Percentiles rank a stretch among this genome's conserved stretches.
Evolutionary conservation across 192 early-diverging fungal genomes (phyloP).

Genomic region (Rhizophagus sp.): DNA sequence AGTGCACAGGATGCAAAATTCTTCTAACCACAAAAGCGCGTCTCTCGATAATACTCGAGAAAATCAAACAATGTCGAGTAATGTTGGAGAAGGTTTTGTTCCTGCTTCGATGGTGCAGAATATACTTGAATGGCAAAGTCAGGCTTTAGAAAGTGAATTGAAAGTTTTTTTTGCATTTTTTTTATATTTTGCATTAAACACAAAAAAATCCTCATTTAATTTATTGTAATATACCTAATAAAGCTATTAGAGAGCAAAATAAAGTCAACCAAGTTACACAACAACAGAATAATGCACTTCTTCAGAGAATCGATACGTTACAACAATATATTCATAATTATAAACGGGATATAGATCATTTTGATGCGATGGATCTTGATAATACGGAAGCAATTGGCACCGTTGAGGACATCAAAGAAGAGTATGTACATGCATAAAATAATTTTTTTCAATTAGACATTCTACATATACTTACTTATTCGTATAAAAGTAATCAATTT

Average conservation of each 20-base stretch:
- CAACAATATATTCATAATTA: neutral
- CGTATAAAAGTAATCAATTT: neutral
- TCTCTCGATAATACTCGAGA: neutral
- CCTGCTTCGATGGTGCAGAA: constrained; percentile 11
- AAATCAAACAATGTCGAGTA: neutral
- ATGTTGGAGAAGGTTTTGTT: neutral
- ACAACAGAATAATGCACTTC: neutral
- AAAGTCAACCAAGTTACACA: neutral
- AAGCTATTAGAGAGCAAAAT: constrained; percentile 14
- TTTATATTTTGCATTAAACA: too few relatives aligned
- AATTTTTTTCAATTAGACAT: neutral
- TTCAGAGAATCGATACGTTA: neutral
- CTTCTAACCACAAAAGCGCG: neutral
- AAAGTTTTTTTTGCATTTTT: neutral
- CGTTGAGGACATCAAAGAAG: neutral
- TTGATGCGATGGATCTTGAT: neutral
- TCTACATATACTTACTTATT: neutral
- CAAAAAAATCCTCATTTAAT: too few relatives aligned
- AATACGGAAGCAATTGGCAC: neutral
- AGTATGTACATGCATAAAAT: neutral
- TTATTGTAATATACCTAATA: neutral
- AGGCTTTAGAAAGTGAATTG: constrained; percentile 5
- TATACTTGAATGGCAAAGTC: constrained; percentile 9
- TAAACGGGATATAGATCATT: neutral
- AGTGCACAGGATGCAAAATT: neutral